phyloP scores from a whole-genome alignment of 2,329 filamentous ascomycete species.

The Ceratocystis colombiana region DNA sequence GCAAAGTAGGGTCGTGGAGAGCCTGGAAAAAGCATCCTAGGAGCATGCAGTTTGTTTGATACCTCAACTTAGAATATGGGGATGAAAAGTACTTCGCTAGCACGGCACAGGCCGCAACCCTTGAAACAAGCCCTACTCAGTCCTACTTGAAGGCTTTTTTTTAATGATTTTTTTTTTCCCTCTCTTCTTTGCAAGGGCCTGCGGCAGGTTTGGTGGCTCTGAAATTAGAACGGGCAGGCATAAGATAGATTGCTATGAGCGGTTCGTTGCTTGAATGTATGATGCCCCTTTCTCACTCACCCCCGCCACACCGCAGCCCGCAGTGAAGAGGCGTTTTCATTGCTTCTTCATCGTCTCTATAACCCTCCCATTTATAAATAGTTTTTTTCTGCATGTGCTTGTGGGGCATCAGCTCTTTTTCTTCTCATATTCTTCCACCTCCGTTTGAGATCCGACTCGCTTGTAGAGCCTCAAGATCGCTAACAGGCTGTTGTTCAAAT shows the following conservation, averaged over 20 bases:
- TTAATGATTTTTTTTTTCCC: too few species aligned
- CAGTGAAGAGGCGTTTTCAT: neutral
- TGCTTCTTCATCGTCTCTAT: neutral
- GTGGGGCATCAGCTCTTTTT: neutral
- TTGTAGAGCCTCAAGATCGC: neutral
- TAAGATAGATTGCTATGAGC: neutral
- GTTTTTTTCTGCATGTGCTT: neutral
- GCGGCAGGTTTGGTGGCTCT: neutral
- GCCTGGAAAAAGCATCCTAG: neutral
- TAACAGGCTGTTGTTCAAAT: neutral
- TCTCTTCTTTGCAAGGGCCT: neutral
- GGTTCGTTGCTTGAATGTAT: neutral
- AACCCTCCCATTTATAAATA: neutral
- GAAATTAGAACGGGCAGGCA: slow-evolving; percentile 3
- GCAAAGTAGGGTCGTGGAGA: neutral
- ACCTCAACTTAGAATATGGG: slow-evolving; percentile 3
- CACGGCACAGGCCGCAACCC: slow-evolving; percentile 13
- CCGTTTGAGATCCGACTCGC: neutral
- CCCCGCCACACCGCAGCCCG: neutral
- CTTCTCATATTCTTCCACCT: neutral
- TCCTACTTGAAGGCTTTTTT: neutral
- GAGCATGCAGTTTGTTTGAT: neutral
- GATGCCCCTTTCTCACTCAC: neutral
- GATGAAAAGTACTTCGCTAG: slow-evolving; percentile 7
- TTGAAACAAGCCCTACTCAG: neutral